phyloP scores from a whole-genome alignment of 2,329 filamentous ascomycete species.

The Aspergillus melleus region DNA sequence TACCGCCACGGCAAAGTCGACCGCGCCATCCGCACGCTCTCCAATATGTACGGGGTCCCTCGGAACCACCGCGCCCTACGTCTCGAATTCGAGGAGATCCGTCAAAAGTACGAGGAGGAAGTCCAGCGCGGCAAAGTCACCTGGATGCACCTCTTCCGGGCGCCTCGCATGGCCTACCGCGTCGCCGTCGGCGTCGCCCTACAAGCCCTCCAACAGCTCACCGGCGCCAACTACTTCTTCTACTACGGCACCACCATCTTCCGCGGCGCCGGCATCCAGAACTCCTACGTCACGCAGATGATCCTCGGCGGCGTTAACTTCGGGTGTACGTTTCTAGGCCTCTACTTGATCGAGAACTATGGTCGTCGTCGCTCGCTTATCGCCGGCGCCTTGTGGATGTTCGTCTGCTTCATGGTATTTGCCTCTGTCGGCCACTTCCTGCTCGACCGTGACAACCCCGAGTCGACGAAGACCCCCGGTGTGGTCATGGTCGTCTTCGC shows the following conservation, averaged over 20 bases:
- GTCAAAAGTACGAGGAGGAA: constrained; percentile 57
- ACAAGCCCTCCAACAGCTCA: constrained; percentile 39
- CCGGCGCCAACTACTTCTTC: constrained; percentile 42
- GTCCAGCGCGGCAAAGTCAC: constrained; percentile 28
- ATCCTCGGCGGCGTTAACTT: constrained; percentile 69
- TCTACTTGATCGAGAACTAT: constrained; percentile 68
- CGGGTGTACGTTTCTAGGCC: constrained; percentile 62
- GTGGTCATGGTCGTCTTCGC: constrained; percentile 70
- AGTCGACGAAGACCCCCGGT: constrained; percentile 51
- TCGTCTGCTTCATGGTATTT: constrained; percentile 65
- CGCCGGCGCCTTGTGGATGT: constrained; percentile 67
- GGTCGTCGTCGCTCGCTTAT: constrained; percentile 69
- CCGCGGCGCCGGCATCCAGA: constrained; percentile 61
- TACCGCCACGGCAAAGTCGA: constrained; percentile 58
- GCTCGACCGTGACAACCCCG: constrained; percentile 37
- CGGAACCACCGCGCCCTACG: constrained; percentile 54
- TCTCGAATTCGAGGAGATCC: constrained; percentile 57
- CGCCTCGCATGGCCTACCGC: constrained; percentile 45
- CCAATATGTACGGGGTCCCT: constrained; percentile 55
- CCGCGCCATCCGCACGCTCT: constrained; percentile 51
- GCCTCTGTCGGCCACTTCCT: constrained; percentile 55
- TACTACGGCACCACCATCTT: constrained; percentile 59
- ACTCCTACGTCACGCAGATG: constrained; percentile 64
- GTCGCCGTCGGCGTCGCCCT: constrained; percentile 42
- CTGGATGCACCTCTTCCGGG: constrained; percentile 41